phyloP scores from a whole-genome alignment of 352 stramenopile genomes.

The Phytopythium chamaehyphon region DNA sequence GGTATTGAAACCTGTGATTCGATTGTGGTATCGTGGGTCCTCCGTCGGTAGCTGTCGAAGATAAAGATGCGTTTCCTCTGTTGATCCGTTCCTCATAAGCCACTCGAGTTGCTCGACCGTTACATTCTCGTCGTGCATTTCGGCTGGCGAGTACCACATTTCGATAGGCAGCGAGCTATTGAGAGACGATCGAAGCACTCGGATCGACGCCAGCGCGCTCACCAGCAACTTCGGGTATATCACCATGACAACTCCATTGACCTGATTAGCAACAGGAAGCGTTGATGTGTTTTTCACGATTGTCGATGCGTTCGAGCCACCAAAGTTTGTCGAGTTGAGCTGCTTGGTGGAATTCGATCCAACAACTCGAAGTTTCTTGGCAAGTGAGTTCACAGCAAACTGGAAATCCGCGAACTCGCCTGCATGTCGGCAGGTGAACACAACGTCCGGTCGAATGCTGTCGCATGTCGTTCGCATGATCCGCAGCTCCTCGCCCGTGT shows the following conservation, averaged over 20 bases:
- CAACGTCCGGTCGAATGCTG: slow-evolving; percentile 27
- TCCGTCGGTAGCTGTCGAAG: slow-evolving; percentile 19
- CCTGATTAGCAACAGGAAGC: neutral
- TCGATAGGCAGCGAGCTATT: slow-evolving; percentile 60
- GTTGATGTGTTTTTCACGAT: neutral
- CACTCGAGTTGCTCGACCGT: slow-evolving; percentile 25
- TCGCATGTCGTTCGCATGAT: slow-evolving; percentile 34
- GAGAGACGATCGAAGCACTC: slow-evolving; percentile 28
- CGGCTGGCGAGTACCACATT: slow-evolving; percentile 53
- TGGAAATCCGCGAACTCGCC: slow-evolving; percentile 37
- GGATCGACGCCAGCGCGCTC: slow-evolving; percentile 60
- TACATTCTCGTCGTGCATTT: slow-evolving; percentile 23
- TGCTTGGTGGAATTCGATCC: too few relatives aligned
- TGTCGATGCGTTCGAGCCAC: too few relatives aligned
- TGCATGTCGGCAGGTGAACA: slow-evolving; percentile 39
- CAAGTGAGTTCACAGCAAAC: slow-evolving; percentile 1
- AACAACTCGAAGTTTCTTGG: neutral
- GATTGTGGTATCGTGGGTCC: slow-evolving; percentile 39
- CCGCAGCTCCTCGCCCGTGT: slow-evolving; percentile 25
- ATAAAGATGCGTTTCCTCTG: slow-evolving; percentile 47
- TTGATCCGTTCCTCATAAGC: slow-evolving; percentile 22
- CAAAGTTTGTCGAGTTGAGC: too few relatives aligned
- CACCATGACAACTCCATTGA: slow-evolving; percentile 68
- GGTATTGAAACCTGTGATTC: slow-evolving; percentile 50
- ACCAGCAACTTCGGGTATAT: slow-evolving; percentile 69